phyloP scores from a whole-genome alignment of 371 early-diverging fungal species.

The Lichtheimia ornata region DNA sequence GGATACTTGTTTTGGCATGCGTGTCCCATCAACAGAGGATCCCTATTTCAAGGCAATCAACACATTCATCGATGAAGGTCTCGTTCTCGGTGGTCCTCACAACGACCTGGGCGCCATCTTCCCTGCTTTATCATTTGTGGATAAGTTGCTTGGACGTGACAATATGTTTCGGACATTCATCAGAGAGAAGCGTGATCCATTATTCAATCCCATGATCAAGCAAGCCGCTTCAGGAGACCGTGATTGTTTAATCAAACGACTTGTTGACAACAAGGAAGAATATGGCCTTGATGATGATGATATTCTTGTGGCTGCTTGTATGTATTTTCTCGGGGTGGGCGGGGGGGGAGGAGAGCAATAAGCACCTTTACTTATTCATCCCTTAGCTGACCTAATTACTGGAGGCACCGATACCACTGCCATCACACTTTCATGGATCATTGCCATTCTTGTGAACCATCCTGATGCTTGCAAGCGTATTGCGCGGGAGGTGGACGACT shows the following conservation, averaged over 20 bases:
- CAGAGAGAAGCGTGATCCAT: slow-evolving; percentile 7
- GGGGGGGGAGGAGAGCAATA: not conserved
- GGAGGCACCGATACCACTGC: slow-evolving; percentile 13
- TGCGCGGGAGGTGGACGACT: slow-evolving; percentile 5
- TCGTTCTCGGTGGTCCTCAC: not conserved
- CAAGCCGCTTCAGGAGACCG: not conserved
- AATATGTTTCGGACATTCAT: slow-evolving; percentile 3
- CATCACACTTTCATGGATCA: slow-evolving; percentile 4
- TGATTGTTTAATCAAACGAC: slow-evolving; percentile 21
- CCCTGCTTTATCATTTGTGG: slow-evolving; percentile 2
- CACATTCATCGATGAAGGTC: slow-evolving; percentile 7
- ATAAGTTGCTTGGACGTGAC: slow-evolving; percentile 1
- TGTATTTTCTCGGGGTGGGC: no score
- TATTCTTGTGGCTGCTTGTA: slow-evolving; percentile 11
- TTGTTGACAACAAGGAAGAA: slow-evolving; percentile 10
- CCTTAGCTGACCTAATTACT: not conserved
- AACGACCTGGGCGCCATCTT: slow-evolving; percentile 6
- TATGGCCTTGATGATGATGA: slow-evolving; percentile 13
- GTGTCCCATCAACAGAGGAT: not conserved
- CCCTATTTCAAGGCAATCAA: not conserved
- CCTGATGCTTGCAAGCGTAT: slow-evolving; percentile 11
- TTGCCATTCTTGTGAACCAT: slow-evolving; percentile 13
- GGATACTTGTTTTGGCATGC: slow-evolving; percentile 3
- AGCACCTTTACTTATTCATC: not conserved
- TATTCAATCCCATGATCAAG: slow-evolving; percentile 4